phyloP scores from a whole-genome alignment of 164 flowering plant species.

The Protea cynaroides region DNA sequence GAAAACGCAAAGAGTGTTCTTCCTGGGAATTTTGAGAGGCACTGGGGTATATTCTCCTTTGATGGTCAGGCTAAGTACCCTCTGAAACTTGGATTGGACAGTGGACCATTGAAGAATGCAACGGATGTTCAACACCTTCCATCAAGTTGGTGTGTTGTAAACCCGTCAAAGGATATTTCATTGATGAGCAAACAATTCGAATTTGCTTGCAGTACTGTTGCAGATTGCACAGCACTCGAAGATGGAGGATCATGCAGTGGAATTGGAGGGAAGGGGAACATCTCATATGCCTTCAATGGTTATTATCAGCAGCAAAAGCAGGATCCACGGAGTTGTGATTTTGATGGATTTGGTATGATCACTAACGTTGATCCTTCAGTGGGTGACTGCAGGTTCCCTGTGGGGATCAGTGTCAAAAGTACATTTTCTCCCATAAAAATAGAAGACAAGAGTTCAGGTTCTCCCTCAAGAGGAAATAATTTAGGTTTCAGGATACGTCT shows the following conservation, averaged over 20 bases:
- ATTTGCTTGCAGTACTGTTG: constrained; percentile 72
- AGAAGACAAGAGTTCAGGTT: too few species aligned
- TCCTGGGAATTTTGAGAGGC: constrained; percentile 92
- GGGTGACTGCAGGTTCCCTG: constrained; percentile 84
- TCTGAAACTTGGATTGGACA: constrained; percentile 68
- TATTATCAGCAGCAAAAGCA: constrained; percentile 83
- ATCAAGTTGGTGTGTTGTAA: constrained; percentile 85
- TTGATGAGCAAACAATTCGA: constrained; percentile 52
- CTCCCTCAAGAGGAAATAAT: too few species aligned
- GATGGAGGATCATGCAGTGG: constrained; percentile 88
- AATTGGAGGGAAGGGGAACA: constrained; percentile 71
- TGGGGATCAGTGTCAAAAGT: constrained; percentile 57
- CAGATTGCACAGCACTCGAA: constrained; percentile 79
- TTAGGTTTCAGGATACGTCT: constrained; percentile 1
- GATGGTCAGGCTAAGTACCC: constrained; percentile 89
- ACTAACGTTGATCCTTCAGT: constrained; percentile 80
- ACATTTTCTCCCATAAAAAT: too few species aligned
- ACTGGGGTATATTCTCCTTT: constrained; percentile 91
- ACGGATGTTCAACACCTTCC: constrained; percentile 75
- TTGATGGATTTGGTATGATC: constrained; percentile 89
- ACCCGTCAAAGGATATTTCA: constrained; percentile 56
- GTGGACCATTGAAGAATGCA: constrained; percentile 55
- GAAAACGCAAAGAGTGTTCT: constrained; percentile 74
- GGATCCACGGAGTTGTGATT: constrained; percentile 65
- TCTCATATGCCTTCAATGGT: constrained; percentile 91